Base-by-base conservation (phyloP, 2,329 filamentous ascomycete species). In the Trichophyton simii region DNA sequence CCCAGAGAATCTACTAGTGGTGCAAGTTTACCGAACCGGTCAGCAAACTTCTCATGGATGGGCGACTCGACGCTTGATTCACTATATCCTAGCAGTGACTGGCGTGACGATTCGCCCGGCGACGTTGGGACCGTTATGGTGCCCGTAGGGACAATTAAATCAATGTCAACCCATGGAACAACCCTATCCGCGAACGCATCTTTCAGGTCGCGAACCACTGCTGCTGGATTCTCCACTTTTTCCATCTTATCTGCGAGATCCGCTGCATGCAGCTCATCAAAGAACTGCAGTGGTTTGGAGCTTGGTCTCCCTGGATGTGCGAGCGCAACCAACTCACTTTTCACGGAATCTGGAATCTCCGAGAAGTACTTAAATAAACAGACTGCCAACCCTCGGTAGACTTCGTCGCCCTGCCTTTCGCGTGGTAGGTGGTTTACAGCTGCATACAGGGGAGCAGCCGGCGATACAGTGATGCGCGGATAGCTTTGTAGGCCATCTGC, bases 341-440 rank as follows among this genome's bases (percentile, higher is more conserved):
- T 95, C 70, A 91, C 86, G 42, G 82, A 79, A 60, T 87, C 83
- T 22, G 91, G 85, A 59, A 99, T 80, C 75, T 97, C 92, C 64
- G 83, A 82, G 72, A 96, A 97, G 79, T 96, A 99, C 73, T 95
- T 96, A 78, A 87, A 87, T 67, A 99, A 80, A 61, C 89, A 91
- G 74, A 97, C 95, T 57, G 92, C 94, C 61, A 99, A 81, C 18
- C 87, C 94, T 54, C 94, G 86, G 75, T 88, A 95, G 66, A 95
- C 81, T 74, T 97, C 92, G 72, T 97, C 92, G 69, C 92, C 92
- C 78, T 97, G 94, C 74, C 91, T 91, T 72, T 96, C 92, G 71
- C 91, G 87, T 48, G 94, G 91, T 50, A 99, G 82, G 72, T 91
- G 85, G 72, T 89, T 86, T 73, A 99, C 94, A 60, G 91, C 92